phyloP scores from a whole-genome alignment of 2,329 filamentous ascomycete species.

The Aspergillus latus region DNA sequence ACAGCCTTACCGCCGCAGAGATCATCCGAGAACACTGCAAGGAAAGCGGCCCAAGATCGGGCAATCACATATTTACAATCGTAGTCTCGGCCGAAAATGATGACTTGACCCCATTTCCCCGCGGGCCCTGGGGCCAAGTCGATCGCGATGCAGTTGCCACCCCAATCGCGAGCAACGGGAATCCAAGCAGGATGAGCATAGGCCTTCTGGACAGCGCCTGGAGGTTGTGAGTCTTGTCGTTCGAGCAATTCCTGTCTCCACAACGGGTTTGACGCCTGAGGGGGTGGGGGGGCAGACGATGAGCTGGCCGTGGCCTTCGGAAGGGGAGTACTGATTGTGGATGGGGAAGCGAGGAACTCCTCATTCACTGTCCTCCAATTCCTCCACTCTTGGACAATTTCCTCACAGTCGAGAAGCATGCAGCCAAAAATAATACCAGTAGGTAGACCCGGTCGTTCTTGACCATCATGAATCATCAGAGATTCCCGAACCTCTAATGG shows the following conservation, averaged over 20 bases:
- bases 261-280: conserved; percentile 58
- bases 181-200: conserved; percentile 97
- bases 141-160: conserved; percentile 93
- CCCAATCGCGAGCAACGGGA: conserved; percentile 93
- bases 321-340: conserved; percentile 57
- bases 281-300: conserved; percentile 60
- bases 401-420: conserved; percentile 97
- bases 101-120: conserved; percentile 94
- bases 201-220: conserved; percentile 82
- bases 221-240: conserved; percentile 83
- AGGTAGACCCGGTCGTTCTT: conserved; percentile 86
- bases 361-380: conserved; percentile 94
- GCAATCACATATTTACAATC: conserved; percentile 98
- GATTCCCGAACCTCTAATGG: conserved; percentile 94
- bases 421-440: conserved; percentile 90
- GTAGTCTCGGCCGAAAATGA: conserved; percentile 95
- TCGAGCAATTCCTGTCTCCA: conserved; percentile 85
- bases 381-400: conserved; percentile 96
- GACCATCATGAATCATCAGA: conserved; percentile 87
- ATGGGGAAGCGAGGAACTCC: conserved; percentile 70
- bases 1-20: conserved; percentile 84
- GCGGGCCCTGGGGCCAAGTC: conserved; percentile 87
- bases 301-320: conserved; percentile 68
- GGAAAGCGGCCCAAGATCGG: conserved; percentile 83
- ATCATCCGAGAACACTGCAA: conserved; percentile 87